Base-by-base conservation (phyloP, 352 stramenopile species). In the Globisporangium alternatum region DNA sequence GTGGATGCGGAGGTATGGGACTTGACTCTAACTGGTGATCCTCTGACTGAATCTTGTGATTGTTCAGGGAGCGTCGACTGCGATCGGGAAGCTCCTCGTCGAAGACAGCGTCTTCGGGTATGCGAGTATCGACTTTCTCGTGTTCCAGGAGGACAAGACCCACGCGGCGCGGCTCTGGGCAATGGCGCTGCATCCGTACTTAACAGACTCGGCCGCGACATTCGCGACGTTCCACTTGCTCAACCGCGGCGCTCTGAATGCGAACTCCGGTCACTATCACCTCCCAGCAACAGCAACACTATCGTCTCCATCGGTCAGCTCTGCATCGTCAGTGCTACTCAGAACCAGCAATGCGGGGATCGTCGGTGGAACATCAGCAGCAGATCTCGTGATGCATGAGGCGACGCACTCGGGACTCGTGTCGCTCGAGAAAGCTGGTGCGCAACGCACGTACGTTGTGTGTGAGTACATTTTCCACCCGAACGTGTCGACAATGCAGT, bases 381-480 rank as follows among this genome's bases (percentile, higher is more conserved):
- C 60, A 8, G 54, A 66, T 25, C 31, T 73, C 15, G 58, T 76
- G 31, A 43, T 79, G 39, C 74, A 76, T 15, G 72, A 78, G 41
- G 71, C 69, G 51, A 68, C 71, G 31, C 56, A 70, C 49, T 72
- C 53, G 15, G 49, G 63, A 4, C 28, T 67, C 25, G 49, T 61
- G 39, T 64, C 52, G n/a, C 47, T 71, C 19, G 49, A 71, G 19
- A 47, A 55, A 13, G 45, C 56, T n/a, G 67, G 66, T 5, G 55
- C 75, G 10, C 49, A 72, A 33, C 84, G 83, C 28, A 75, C 73
- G 54, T 95, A 88, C 67, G 75, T 90, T n/a, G 74, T 83, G 31
- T 74, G 81, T 49, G 87, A 88, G 41, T 91, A 92, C 65, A 71
- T 93, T 33, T 83, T 83, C 62, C 87, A 97, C 39, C 84, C 86